These are phyloP conservation scores for Syncephalis plumigaleata DNA, from an alignment of 371 early-diverging fungal species.

Conservation along the genomic window DNA sequence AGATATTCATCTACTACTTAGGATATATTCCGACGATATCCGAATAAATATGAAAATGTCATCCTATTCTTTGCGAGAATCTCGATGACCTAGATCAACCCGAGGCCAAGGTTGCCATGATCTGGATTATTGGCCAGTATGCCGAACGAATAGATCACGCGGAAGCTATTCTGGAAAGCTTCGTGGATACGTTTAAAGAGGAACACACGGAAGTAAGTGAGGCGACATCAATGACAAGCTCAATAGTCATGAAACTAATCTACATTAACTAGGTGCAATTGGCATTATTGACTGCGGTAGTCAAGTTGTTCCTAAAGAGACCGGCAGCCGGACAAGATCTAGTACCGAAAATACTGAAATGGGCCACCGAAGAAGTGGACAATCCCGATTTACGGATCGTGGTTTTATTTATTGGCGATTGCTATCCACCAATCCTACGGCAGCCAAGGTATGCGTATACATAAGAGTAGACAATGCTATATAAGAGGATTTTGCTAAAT, in stretches of 20 bases:
- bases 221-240: background rate
- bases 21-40: constrained; percentile 91
- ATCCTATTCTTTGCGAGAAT: constrained; percentile 79
- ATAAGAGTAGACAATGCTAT: constrained; percentile 8
- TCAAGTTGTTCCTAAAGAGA: constrained; percentile 85
- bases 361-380: constrained; percentile 82
- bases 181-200: constrained; percentile 52
- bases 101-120: constrained; percentile 80
- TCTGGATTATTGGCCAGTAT: constrained; percentile 96
- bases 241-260: background rate
- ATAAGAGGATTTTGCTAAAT: too few relatives aligned
- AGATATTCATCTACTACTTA: constrained; percentile 8
- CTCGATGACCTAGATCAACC: constrained; percentile 81
- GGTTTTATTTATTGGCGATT: constrained; percentile 96
- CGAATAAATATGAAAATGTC: constrained; percentile 70
- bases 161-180: constrained; percentile 55
- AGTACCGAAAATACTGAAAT: constrained; percentile 79
- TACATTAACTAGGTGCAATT: constrained; percentile 54
- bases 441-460: constrained; percentile 26
- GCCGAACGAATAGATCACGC: constrained; percentile 83
- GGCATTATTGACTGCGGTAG: constrained; percentile 81
- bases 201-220: constrained; percentile 39
- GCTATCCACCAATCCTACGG: constrained; percentile 74
- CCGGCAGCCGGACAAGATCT: constrained; percentile 77
- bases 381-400: constrained; percentile 96